A percentile compares a stretch with the other conserved stretches of the same genome.
Evolutionary conservation across 495 filamentous ascomycete genomes (phyloP).

Genomic region (Aspergillus ostianus): DNA sequence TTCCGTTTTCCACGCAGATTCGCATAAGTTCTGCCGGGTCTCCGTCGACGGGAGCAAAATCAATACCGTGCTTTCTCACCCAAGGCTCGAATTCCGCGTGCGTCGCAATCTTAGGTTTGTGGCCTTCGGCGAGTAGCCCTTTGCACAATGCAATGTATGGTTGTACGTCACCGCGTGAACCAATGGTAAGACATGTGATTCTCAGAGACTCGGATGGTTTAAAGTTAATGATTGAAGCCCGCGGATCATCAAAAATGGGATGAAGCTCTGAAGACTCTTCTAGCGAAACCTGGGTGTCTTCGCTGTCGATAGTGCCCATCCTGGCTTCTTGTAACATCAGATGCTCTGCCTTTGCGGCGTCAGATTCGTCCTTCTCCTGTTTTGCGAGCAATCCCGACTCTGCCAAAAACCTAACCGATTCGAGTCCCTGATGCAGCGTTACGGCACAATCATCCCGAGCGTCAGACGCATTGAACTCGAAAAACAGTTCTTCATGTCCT

Average conservation of each 20-base stretch:
- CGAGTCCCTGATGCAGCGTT: slow-evolving; percentile 73
- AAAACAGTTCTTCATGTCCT: slow-evolving; percentile 95
- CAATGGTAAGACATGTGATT: slow-evolving; percentile 95
- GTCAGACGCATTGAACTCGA: slow-evolving; percentile 79
- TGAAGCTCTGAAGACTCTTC: slow-evolving; percentile 45
- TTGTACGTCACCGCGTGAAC: slow-evolving; percentile 93
- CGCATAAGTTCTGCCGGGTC: slow-evolving; percentile 94
- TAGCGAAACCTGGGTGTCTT: slow-evolving; percentile 48
- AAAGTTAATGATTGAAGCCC: slow-evolving; percentile 91
- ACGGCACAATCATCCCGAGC: slow-evolving; percentile 84
- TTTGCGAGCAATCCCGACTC: slow-evolving; percentile 68
- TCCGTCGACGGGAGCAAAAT: slow-evolving; percentile 82
- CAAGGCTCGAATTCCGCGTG: slow-evolving; percentile 87
- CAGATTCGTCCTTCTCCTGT: slow-evolving; percentile 67
- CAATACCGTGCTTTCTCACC: slow-evolving; percentile 89
- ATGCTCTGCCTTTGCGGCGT: slow-evolving; percentile 79
- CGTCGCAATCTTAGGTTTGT: slow-evolving; percentile 84
- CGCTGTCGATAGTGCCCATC: slow-evolving; percentile 54
- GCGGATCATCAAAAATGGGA: slow-evolving; percentile 89
- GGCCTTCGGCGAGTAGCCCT: slow-evolving; percentile 82
- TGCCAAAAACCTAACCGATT: slow-evolving; percentile 66
- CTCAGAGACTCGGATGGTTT: slow-evolving; percentile 78
- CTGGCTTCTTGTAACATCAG: slow-evolving; percentile 78
- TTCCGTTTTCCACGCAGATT: slow-evolving; percentile 94
- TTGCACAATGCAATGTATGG: slow-evolving; percentile 97